Conservation (phyloP, 2,329 filamentous ascomycete species). For the Paracoccidioides lutzii region DNA sequence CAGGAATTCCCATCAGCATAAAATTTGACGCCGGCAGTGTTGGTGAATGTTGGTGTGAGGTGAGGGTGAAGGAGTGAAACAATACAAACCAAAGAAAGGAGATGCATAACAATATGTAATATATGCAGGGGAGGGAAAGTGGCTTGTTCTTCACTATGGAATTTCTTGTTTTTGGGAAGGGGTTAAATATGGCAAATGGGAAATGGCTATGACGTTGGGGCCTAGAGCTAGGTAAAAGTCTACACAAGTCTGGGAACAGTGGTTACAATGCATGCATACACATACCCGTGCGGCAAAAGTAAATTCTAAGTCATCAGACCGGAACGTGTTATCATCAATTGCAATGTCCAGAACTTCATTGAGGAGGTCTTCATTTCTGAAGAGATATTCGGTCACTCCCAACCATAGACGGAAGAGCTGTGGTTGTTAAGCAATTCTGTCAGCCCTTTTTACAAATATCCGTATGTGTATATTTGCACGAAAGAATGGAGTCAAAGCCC, state of each 20-base stretch:
- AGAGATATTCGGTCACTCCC: slow-evolving; percentile 93
- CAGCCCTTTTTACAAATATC: not conserved
- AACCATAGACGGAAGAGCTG: slow-evolving; percentile 87
- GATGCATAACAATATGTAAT: not conserved
- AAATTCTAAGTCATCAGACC: slow-evolving; percentile 93
- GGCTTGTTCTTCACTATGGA: not conserved
- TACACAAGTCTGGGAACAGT: not conserved
- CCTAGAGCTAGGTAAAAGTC: no score
- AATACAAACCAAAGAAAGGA: not conserved
- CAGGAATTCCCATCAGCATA: no score
- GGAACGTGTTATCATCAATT: slow-evolving; percentile 78
- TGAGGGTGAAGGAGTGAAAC: not conserved
- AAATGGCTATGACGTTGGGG: not conserved
- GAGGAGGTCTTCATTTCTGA: slow-evolving; percentile 66
- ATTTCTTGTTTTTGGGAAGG: not conserved
- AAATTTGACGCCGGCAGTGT: not conserved
- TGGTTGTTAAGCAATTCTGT: not conserved
- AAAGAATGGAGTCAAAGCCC: not conserved
- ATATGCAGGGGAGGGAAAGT: not conserved
- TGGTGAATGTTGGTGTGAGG: not conserved
- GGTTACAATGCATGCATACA: slow-evolving; percentile 6
- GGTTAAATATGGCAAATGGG: not conserved
- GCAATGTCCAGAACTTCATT: slow-evolving; percentile 77
- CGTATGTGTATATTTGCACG: not conserved
- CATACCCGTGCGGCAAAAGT: slow-evolving; percentile 76